A percentile compares a stretch with the other conserved stretches of the same genome.
These are phyloP conservation scores for Lithospermum erythrorhizon DNA, from an alignment of 257 asterid genomes.

Conservation along the genomic window DNA sequence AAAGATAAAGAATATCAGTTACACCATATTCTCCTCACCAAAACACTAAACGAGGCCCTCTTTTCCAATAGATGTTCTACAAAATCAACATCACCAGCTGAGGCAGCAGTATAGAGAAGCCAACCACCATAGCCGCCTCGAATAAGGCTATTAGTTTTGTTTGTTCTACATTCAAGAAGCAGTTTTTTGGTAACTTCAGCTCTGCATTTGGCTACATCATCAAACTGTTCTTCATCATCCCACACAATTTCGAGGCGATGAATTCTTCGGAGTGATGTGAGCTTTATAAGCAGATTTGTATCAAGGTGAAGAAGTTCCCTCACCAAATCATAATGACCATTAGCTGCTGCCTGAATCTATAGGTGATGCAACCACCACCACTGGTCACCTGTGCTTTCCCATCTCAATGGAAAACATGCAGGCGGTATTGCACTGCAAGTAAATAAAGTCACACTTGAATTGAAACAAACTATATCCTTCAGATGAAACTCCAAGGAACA, in stretches of 20 bases:
- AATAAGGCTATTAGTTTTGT: slow-evolving; percentile 46
- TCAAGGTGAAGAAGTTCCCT: slow-evolving; percentile 70
- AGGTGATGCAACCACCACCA: slow-evolving; percentile 99
- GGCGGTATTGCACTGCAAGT: slow-evolving; percentile 28
- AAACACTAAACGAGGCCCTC: slow-evolving; percentile 60
- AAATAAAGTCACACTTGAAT: background rate
- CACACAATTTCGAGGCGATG: slow-evolving; percentile 80
- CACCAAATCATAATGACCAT: slow-evolving; percentile 83
- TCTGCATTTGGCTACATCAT: slow-evolving; percentile 56
- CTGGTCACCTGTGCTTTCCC: slow-evolving; percentile 85
- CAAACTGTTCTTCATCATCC: slow-evolving; percentile 58
- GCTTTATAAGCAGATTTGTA: slow-evolving; percentile 68
- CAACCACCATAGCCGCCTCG: slow-evolving; percentile 97
- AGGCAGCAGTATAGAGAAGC: slow-evolving; percentile 87
- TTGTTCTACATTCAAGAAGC: slow-evolving; percentile 42
- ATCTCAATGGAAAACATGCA: slow-evolving; percentile 53
- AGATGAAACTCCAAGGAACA: background rate
- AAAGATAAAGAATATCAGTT: slow-evolving; percentile 74
- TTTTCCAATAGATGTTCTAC: slow-evolving; percentile 47
- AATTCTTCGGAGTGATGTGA: slow-evolving; percentile 70
- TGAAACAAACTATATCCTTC: background rate
- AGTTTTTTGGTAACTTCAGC: slow-evolving; percentile 57
- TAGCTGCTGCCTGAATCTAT: slow-evolving; percentile 97
- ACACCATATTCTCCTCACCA: slow-evolving; percentile 95
- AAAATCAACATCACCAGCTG: slow-evolving; percentile 63